Conservation (phyloP, 164 flowering plant species). For the Stephania cephalantha region DNA sequence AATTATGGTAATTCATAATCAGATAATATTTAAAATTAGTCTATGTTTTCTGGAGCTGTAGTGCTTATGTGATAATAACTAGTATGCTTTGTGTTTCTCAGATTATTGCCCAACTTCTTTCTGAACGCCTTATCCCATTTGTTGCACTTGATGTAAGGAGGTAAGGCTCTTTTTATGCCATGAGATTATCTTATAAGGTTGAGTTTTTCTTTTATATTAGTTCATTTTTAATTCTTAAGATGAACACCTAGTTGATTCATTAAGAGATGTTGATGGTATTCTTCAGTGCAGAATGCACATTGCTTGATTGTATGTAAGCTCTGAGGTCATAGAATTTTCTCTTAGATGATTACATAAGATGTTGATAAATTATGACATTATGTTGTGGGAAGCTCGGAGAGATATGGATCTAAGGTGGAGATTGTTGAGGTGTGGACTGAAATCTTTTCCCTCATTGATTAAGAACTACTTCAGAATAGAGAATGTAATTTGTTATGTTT, state of each 20-base stretch:
- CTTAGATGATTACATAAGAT: neutral
- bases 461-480: too few species aligned
- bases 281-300: neutral
- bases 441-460: too few species aligned
- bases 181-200: neutral
- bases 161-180: constrained; percentile 28
- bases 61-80: neutral
- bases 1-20: too few species aligned
- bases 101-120: constrained; percentile 99
- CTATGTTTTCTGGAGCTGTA: neutral
- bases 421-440: too few species aligned
- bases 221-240: neutral
- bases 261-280: neutral
- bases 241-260: neutral
- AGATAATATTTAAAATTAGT: neutral
- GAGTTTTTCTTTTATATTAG: neutral
- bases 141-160: constrained; percentile 99
- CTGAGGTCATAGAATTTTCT: neutral
- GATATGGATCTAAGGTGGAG: too few species aligned
- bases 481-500: too few species aligned
- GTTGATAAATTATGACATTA: too few species aligned
- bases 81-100: constrained; percentile 20
- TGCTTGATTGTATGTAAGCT: neutral
- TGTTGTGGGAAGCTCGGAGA: too few species aligned
- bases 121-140: constrained; percentile 94